Evolutionary conservation across 768 basidiomycete species (phyloP), one percentile per base, ranked within the genome.

Genomic region (Trametes sanguinea): DNA sequence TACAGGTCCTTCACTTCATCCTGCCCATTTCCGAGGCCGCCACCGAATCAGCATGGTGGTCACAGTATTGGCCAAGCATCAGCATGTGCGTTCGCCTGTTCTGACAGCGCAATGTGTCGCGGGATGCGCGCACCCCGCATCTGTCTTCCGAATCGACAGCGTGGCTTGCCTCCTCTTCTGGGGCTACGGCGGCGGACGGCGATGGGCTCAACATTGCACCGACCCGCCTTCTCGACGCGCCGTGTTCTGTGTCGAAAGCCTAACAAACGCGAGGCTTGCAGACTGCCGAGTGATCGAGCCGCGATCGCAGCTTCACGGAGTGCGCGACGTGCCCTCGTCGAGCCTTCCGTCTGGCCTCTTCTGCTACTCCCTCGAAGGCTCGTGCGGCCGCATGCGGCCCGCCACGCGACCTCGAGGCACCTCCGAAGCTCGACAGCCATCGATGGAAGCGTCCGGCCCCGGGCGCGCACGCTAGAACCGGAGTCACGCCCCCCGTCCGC

Each of bases 361-460:
- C 40, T 39, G 48, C 39, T 27, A 22, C 29, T 43, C 48, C 30
- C 57, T 51, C 57, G 57, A 33, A 43, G 40, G 37, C 17, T 11
- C 37, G 3, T 33, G 22, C 42, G 57, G 50, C 40, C 22, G 32
- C 42, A 10, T n/a, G 17, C 57, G 50, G 50, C 40, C 57, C 50
- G 50, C 48, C 43, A 51, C 57, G 50, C 57, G 57, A 45, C 62
- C 62, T 58, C 62, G 62, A 63, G 62, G 62, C 57, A 45, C 17
- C 35, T 10, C 17, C 46, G 62, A 63, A 63, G 61, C 55, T 37
- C 35, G 35, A 13, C 17, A 43, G 43, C 16, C 22, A 37, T 29
- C 62, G 57, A 63, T 63, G 37, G 62, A 63, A 58, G 52, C 52
- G 16, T 52, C 54, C 61, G 61, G 61, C 48, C 51, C 51, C 56